Conservation (phyloP, 352 stramenopile species). For the Globisporangium camurandrum region DNA sequence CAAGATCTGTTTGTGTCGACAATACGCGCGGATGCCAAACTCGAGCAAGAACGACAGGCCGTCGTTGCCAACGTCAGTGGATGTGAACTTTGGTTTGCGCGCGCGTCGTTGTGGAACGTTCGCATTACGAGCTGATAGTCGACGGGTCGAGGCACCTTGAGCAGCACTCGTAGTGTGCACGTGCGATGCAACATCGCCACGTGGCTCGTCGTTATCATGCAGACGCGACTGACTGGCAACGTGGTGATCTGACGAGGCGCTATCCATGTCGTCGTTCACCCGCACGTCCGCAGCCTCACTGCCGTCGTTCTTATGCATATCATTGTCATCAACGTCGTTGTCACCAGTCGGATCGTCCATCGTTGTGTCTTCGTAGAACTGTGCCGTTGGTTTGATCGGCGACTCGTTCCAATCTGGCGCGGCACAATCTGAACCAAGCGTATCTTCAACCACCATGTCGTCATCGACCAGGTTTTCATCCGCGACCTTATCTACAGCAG, state of each 20-base stretch:
- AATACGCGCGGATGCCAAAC: slow-evolving; percentile 36
- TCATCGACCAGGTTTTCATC: slow-evolving; percentile 2
- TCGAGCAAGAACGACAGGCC: slow-evolving; percentile 23
- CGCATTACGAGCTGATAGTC: too few relatives aligned
- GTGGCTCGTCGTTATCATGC: too few relatives aligned
- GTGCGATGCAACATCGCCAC: too few relatives aligned
- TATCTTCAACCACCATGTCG: neutral
- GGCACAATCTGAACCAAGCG: neutral
- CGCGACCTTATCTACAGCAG: neutral
- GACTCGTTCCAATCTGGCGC: slow-evolving; percentile 3
- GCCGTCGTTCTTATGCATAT: neutral
- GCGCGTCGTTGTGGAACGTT: neutral
- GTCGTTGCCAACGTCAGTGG: slow-evolving; percentile 2
- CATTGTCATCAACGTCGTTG: neutral
- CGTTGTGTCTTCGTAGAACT: neutral
- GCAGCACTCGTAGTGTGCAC: too few relatives aligned
- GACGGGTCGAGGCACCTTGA: too few relatives aligned
- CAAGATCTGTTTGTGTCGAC: slow-evolving; percentile 24
- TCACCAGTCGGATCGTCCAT: neutral
- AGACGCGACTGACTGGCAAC: too few relatives aligned
- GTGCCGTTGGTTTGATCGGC: neutral
- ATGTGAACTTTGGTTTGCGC: slow-evolving; percentile 8
- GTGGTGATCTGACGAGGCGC: too few relatives aligned
- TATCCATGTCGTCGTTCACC: neutral
- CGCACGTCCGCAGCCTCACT: neutral